Percentiles rank a stretch among this genome's conserved stretches.
phyloP scores from a whole-genome alignment of 1,284 basidiomycete genomes.

The Ceratobasidium sp. region DNA sequence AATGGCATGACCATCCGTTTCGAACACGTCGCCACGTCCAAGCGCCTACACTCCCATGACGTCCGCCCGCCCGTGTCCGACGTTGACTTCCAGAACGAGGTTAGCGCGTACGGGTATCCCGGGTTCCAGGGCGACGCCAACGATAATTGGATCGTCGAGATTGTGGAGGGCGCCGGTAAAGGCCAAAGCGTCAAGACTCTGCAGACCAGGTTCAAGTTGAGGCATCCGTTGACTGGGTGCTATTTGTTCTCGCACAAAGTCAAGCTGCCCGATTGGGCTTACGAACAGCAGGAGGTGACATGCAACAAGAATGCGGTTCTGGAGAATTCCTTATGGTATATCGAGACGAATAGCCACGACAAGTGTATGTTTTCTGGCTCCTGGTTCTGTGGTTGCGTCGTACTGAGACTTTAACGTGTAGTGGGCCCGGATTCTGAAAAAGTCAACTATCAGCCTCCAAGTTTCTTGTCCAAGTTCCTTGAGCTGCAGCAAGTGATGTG shows the following conservation, averaged over 20 bases:
- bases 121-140: constrained; percentile 91
- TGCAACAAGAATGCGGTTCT: constrained; percentile 96
- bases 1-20: constrained; percentile 84
- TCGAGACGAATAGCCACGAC: constrained; percentile 88
- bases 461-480: constrained; percentile 90
- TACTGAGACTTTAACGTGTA: constrained; percentile 12
- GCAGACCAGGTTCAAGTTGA: constrained; percentile 85
- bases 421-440: constrained; percentile 69
- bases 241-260: constrained; percentile 99
- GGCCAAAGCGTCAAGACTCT: constrained; percentile 81
- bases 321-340: constrained; percentile 93
- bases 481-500: constrained; percentile 98
- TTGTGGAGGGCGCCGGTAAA: constrained; percentile 79
- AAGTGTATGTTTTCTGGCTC: constrained; percentile 68
- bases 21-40: constrained; percentile 84
- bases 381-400: not conserved
- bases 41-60: constrained; percentile 95
- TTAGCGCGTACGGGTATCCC: constrained; percentile 92
- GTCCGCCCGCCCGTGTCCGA: constrained; percentile 95
- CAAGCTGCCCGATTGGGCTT: constrained; percentile 97
- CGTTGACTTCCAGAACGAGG: constrained; percentile 99
- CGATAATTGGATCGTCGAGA: constrained; percentile 96
- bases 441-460: constrained; percentile 89
- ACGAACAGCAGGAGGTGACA: constrained; percentile 97
- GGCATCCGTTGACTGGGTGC: constrained; percentile 90